Evolutionary conservation across 106 monocot genomes (phyloP).

Genomic region (Iris macrosiphon): DNA sequence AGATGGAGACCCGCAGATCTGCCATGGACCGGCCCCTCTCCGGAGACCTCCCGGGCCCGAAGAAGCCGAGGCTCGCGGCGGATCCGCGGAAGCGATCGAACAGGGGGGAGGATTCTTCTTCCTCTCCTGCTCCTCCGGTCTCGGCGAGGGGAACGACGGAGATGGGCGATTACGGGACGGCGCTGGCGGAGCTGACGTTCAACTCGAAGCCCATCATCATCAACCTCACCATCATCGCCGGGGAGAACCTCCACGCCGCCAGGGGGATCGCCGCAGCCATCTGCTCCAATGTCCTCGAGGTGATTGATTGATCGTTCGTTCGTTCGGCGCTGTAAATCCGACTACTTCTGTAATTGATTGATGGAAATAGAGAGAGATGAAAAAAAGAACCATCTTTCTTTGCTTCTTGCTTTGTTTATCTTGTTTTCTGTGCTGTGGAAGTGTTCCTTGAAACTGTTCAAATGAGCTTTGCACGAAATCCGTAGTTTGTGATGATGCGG

Average conservation of each 20-base stretch:
- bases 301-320: too few relatives aligned
- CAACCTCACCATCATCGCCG: constrained; percentile 95
- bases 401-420: background rate
- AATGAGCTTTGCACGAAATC: too few relatives aligned
- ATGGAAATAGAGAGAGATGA: background rate
- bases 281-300: constrained; percentile 87
- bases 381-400: background rate
- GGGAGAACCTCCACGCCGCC: constrained; percentile 81
- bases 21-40: constrained; percentile 23
- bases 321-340: too few relatives aligned
- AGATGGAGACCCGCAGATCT: constrained; percentile 50
- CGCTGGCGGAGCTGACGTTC: constrained; percentile 89
- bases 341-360: background rate
- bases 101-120: background rate
- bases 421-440: background rate
- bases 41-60: constrained; percentile 17
- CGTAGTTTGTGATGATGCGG: too few relatives aligned
- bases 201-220: constrained; percentile 99
- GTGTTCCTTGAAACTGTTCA: background rate
- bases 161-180: constrained; percentile 71
- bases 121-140: background rate
- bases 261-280: constrained; percentile 70
- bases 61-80: constrained; percentile 31
- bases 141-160: constrained; percentile 14
- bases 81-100: constrained; percentile 2